Evolutionary conservation across 148 eudicot genomes (phyloP).

Genomic region (Talinum fruticosum): DNA sequence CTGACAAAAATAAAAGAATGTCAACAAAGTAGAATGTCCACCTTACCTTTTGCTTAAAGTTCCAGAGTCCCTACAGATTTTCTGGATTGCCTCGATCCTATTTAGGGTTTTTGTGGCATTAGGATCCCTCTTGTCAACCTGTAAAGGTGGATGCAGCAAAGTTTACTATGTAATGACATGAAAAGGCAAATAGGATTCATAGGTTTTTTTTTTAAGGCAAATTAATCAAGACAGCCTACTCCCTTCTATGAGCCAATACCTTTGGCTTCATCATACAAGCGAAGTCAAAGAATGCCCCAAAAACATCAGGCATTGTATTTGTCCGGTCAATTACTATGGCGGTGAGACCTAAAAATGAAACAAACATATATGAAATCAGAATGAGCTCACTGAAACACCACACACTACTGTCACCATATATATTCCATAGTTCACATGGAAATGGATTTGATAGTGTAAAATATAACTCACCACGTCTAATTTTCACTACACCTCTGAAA

Average conservation of each 20-base stretch:
- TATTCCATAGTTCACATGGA: not conserved
- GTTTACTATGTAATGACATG: not conserved
- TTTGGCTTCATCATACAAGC: conserved; percentile 70
- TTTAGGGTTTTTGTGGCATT: conserved; percentile 62
- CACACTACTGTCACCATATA: not conserved
- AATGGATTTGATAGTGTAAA: not conserved
- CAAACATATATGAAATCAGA: not conserved
- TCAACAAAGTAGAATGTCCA: not conserved
- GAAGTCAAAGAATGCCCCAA: conserved; percentile 85
- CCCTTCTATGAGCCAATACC: conserved; percentile 31
- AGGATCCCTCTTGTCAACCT: conserved; percentile 75
- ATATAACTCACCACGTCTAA: conserved; percentile 81
- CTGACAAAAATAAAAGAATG: not conserved
- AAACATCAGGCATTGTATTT: conserved; percentile 73
- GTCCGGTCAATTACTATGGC: conserved; percentile 75
- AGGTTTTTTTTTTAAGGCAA: not conserved
- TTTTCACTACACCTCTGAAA: conserved; percentile 86
- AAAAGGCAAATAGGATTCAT: not conserved
- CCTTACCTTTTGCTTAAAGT: conserved; percentile 56
- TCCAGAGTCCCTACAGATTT: conserved; percentile 70
- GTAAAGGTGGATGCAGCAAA: conserved; percentile 9
- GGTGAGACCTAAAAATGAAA: conserved; percentile 59
- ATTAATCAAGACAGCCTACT: not conserved
- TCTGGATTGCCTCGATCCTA: conserved; percentile 66
- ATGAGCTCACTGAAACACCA: not conserved